Evolutionary conservation across 2,329 filamentous ascomycete genomes (phyloP).

Genomic region (Alternaria sp.): DNA sequence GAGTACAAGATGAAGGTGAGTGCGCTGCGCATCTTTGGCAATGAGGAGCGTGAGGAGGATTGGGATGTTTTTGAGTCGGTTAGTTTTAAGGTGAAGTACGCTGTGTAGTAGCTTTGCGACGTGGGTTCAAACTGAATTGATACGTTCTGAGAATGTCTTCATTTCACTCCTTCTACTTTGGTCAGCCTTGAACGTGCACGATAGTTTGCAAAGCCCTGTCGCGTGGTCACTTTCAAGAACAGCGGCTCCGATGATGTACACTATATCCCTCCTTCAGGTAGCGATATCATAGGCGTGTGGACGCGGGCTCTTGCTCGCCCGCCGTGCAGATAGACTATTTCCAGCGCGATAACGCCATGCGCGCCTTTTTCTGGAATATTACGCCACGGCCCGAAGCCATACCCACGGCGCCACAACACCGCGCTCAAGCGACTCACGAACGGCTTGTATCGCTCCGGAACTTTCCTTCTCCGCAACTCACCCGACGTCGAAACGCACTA

Average conservation of each 20-base stretch:
- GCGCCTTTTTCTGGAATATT: background rate
- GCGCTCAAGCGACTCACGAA: background rate
- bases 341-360: background rate
- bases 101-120: background rate
- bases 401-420: background rate
- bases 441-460: background rate
- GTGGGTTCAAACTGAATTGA: background rate
- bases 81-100: background rate
- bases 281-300: background rate
- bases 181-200: background rate
- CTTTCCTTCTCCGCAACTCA: background rate
- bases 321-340: background rate
- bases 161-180: background rate
- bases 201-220: background rate
- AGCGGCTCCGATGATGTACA: background rate
- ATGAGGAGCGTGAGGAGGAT: background rate
- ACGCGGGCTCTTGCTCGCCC: background rate
- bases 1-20: constrained; percentile 17
- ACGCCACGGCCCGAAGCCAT: background rate
- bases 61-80: background rate
- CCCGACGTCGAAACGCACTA: background rate
- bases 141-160: background rate
- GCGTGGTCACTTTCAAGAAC: background rate
- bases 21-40: constrained; percentile 17
- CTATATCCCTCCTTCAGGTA: background rate